These are phyloP conservation scores for Huiozyma naganishii DNA, from an alignment of 805 yeast genomes.

Conservation along the genomic window DNA sequence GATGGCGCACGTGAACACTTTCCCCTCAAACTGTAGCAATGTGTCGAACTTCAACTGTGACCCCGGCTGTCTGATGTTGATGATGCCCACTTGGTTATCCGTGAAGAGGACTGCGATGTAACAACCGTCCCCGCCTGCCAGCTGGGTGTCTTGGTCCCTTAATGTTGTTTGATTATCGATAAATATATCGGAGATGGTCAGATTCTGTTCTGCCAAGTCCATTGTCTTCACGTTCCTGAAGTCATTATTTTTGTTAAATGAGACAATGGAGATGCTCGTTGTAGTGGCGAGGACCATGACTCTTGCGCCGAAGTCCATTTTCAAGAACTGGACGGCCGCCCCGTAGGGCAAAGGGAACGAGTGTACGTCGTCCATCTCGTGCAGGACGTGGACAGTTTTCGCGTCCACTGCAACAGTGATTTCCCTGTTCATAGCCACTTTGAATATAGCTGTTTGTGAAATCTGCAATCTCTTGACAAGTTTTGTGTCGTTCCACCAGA, in stretches of 20 bases:
- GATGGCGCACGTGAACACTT: slow-evolving; percentile 19
- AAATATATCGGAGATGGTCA: slow-evolving; percentile 11
- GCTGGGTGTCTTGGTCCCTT: slow-evolving; percentile 14
- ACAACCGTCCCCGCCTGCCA: slow-evolving; percentile 29
- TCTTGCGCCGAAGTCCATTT: slow-evolving; percentile 26
- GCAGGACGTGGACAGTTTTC: slow-evolving; percentile 15
- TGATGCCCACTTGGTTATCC: slow-evolving; percentile 13
- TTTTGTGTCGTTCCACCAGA: slow-evolving; percentile 28
- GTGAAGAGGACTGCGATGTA: slow-evolving; percentile 18
- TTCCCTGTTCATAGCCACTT: slow-evolving; percentile 14
- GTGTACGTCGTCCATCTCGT: slow-evolving; percentile 14
- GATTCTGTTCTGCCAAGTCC: slow-evolving; percentile 6
- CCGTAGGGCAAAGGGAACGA: slow-evolving; percentile 11
- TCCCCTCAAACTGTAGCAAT: slow-evolving; percentile 15
- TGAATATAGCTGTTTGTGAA: slow-evolving; percentile 15
- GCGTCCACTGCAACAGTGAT: slow-evolving; percentile 19
- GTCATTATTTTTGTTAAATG: slow-evolving; percentile 16
- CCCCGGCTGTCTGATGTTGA: slow-evolving; percentile 20
- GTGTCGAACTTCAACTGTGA: slow-evolving; percentile 10
- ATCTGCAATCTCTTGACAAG: slow-evolving; percentile 8
- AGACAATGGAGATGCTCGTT: slow-evolving; percentile 12
- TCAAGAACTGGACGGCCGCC: slow-evolving; percentile 13
- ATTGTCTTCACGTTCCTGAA: slow-evolving; percentile 16
- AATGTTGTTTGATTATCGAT: slow-evolving; percentile 23
- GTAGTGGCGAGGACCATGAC: slow-evolving; percentile 15